phyloP scores from a whole-genome alignment of 371 early-diverging fungal genomes.

The Mucor velutinosus region DNA sequence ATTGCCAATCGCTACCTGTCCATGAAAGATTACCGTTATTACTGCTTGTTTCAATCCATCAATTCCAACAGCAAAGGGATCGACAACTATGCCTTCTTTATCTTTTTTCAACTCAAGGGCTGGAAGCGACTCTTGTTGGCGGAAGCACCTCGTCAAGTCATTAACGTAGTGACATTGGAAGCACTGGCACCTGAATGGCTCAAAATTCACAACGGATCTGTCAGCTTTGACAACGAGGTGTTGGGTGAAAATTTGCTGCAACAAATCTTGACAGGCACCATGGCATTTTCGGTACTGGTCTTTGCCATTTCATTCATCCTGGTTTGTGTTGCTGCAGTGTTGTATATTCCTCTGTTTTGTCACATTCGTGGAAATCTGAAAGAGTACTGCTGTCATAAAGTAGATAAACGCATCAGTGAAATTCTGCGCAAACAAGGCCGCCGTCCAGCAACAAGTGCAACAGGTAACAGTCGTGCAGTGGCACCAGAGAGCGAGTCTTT shows the following conservation, averaged over 20 bases:
- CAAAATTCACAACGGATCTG: conserved; percentile 16
- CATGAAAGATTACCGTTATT: conserved; percentile 70
- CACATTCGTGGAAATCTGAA: conserved; percentile 88
- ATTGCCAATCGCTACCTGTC: conserved; percentile 70
- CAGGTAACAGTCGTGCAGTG: neutral
- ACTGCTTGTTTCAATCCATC: conserved; percentile 81
- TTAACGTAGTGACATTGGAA: conserved; percentile 48
- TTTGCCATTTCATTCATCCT: conserved; percentile 56
- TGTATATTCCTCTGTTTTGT: conserved; percentile 83
- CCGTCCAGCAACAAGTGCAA: neutral
- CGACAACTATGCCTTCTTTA: conserved; percentile 81
- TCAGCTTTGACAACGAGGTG: conserved; percentile 25
- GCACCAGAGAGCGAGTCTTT: neutral
- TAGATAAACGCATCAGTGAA: conserved; percentile 71
- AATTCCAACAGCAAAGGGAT: conserved; percentile 60
- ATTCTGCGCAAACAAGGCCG: conserved; percentile 17
- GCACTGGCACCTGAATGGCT: conserved; percentile 37
- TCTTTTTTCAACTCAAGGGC: conserved; percentile 83
- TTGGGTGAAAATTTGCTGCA: conserved; percentile 29
- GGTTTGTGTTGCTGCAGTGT: conserved; percentile 64
- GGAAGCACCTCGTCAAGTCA: conserved; percentile 83
- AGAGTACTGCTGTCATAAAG: conserved; percentile 90
- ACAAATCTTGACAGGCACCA: conserved; percentile 43
- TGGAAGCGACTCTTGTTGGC: conserved; percentile 89
- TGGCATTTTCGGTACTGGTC: conserved; percentile 42